Evolutionary conservation across 345 rosid genomes (phyloP).

Genomic region (Pistacia atlantica): DNA sequence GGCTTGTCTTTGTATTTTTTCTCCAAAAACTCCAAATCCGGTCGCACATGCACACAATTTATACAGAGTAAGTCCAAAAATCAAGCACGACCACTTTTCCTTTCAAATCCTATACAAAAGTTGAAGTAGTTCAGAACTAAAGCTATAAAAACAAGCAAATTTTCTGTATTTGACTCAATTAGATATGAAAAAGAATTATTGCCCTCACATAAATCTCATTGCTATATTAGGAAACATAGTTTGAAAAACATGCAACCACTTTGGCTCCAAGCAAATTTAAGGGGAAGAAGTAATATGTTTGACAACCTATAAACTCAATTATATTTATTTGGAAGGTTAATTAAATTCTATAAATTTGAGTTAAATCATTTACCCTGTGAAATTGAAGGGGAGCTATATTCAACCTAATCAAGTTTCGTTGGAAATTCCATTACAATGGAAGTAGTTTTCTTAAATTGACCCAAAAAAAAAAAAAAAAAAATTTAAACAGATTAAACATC

Average conservation of each 20-base stretch:
- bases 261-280: background rate
- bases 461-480: slow-evolving; percentile 10
- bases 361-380: slow-evolving; percentile 49
- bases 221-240: background rate
- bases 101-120: slow-evolving; percentile 66
- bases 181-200: slow-evolving; percentile 4
- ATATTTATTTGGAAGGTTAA: slow-evolving; percentile 5
- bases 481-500: slow-evolving; percentile 17
- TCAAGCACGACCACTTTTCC: slow-evolving; percentile 96
- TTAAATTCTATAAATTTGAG: slow-evolving; percentile 1
- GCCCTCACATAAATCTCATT: too few species aligned
- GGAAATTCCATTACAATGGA: slow-evolving; percentile 83
- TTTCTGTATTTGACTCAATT: background rate
- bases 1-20: slow-evolving; percentile 86
- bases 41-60: slow-evolving; percentile 93
- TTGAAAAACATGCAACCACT: background rate
- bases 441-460: slow-evolving; percentile 56
- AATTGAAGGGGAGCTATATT: slow-evolving; percentile 89
- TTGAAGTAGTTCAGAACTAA: slow-evolving; percentile 9
- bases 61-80: slow-evolving; percentile 97
- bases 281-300: background rate
- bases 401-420: slow-evolving; percentile 83
- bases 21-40: slow-evolving; percentile 88
- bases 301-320: background rate
- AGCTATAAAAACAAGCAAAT: background rate